Conservation (phyloP, 2,329 filamentous ascomycete genomes). For the Graphiopsis chlorocephala region DNA sequence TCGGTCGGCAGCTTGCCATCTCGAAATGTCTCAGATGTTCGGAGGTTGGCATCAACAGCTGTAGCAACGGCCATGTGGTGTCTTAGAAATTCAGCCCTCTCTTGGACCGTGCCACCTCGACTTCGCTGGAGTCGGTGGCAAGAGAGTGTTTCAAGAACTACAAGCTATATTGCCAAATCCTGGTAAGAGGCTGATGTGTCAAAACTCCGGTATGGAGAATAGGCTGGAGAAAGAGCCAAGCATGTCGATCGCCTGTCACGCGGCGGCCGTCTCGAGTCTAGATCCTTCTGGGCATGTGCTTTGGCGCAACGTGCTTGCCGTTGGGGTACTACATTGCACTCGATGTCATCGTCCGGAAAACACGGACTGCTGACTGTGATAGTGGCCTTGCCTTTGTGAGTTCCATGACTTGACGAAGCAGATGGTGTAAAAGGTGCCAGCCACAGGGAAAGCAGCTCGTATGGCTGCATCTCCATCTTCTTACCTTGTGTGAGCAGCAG, state of each 20-base stretch:
- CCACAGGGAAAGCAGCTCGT: not conserved
- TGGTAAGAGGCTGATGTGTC: not conserved
- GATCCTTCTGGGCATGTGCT: not conserved
- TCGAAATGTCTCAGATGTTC: slow-evolving; percentile 4
- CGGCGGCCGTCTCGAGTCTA: not conserved
- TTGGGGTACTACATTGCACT: not conserved
- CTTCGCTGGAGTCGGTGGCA: not conserved
- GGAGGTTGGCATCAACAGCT: slow-evolving; percentile 3
- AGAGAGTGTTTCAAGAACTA: slow-evolving; percentile 5
- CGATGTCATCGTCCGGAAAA: not conserved
- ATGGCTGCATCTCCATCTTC: not conserved
- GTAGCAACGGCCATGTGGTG: slow-evolving; percentile 1
- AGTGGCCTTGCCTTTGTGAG: not conserved
- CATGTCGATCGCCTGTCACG: not conserved
- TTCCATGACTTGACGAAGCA: not conserved
- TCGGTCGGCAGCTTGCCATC: not conserved
- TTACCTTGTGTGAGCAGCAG: not conserved
- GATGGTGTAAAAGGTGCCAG: not conserved
- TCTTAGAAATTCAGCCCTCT: not conserved
- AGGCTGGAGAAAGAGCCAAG: not conserved
- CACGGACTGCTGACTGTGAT: not conserved
- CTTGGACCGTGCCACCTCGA: not conserved
- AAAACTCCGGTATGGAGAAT: not conserved
- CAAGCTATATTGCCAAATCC: not conserved
- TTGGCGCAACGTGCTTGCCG: not conserved